These are phyloP conservation scores for Colletotrichum eremochloae DNA, from an alignment of 2,329 filamentous ascomycete species.

Conservation along the genomic window DNA sequence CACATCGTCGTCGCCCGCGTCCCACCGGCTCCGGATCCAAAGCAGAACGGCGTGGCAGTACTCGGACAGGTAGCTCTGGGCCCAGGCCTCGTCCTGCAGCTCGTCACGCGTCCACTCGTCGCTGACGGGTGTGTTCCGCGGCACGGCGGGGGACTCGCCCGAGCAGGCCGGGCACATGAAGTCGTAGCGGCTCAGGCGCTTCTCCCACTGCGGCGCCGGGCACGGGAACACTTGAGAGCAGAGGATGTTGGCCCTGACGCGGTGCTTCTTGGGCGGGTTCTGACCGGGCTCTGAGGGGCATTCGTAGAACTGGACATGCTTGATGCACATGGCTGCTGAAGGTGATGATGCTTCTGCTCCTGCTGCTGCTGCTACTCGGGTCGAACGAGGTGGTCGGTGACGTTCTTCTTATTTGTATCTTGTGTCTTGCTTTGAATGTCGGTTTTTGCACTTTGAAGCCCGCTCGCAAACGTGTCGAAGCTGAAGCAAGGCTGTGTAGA, in stretches of 20 bases:
- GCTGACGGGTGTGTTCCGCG: conserved; percentile 18
- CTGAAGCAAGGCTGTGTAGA: neutral
- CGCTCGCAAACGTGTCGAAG: neutral
- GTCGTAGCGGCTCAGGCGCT: conserved; percentile 27
- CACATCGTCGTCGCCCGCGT: neutral
- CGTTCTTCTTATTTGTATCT: neutral
- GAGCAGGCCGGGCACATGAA: conserved; percentile 39
- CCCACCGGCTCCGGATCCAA: conserved; percentile 15
- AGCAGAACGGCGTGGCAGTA: conserved; percentile 13
- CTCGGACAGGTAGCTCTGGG: conserved; percentile 23
- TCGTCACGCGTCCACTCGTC: conserved; percentile 31
- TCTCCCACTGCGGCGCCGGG: conserved; percentile 29
- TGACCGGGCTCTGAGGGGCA: conserved; percentile 22
- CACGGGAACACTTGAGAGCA: conserved; percentile 35
- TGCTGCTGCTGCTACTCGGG: no score
- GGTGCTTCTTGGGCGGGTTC: conserved; percentile 9
- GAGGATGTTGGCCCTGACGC: conserved; percentile 35
- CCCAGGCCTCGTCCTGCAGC: conserved; percentile 31
- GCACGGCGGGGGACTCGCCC: conserved; percentile 36
- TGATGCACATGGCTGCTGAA: conserved; percentile 30
- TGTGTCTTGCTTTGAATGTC: neutral
- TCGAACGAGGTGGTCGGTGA: neutral
- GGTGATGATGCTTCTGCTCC: no score
- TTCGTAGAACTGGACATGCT: conserved; percentile 28
- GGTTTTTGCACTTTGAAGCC: neutral